Base-by-base conservation (phyloP, 2,329 filamentous ascomycete genomes). In the Pyrenophora tritici-repentis region DNA sequence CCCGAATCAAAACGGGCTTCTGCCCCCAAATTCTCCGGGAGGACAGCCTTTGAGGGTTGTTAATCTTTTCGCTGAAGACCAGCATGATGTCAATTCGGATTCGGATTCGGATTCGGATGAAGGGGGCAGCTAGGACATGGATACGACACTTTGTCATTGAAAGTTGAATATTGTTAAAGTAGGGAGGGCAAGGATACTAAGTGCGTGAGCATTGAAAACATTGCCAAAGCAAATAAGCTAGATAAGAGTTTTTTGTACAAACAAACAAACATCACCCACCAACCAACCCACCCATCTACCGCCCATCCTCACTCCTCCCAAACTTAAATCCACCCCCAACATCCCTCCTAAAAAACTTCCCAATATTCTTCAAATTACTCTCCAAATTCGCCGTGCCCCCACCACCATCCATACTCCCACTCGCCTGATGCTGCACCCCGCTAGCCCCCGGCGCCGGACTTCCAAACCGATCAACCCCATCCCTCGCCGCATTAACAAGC, bases 321-420 rank as follows among this genome's bases (percentile, higher is more conserved):
- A 74, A 74, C 6, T 68, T 66, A 39, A 74, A 73, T 0, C 62
- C 64, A 1, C 89, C 89, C 1, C 89, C 89, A 57, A 93, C 86
- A 77, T 97, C 93, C 57, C 93, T 81, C 56, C 88, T 86, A 78
- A 97, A 97, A 76, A 97, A 97, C 75, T 96, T 97, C 18, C 93
- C 93, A 75, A 99, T 90, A 72, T 91, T 96, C 77, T 91, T 92
- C 74, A 97, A 72, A 74, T 97, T 97, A 75, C 96, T 92, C 70
- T 97, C 96, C 58, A 97, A 83, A 44, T 88, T 90, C 6, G 83
- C 84, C 65, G 18, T 20, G n/a, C n/a, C n/a, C 18, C 18, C 18
- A 20, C 87, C 73, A 50, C 50, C 66, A 46, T 46, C 69, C 18
- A 48, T 59, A 29, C 17, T 41, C 41, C 59, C 33, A 53, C 63